Base-by-base conservation (phyloP, 768 basidiomycete species). In the Boletellus emodensis region DNA sequence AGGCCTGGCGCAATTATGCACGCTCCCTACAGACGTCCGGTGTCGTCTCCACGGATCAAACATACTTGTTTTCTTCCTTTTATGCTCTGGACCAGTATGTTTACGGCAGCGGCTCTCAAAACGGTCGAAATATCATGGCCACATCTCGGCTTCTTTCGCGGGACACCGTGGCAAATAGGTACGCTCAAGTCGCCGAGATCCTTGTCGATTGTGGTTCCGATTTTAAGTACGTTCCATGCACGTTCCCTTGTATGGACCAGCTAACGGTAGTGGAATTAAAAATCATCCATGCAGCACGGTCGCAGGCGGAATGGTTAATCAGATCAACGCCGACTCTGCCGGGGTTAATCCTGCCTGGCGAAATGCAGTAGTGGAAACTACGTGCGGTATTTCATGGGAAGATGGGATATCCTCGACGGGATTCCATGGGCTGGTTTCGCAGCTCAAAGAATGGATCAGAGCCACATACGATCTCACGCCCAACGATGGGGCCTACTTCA, bases 281-380 rank as follows among this genome's bases (percentile, higher is more conserved):
- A 18, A 17, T 38, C 3, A 14, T 1, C 8, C 14, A 3, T 36
- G 3, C 2, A 79, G 78, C 35, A 60, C 65, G 11, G 60, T 78
- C 6, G 71, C 64, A 6, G 79, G 79, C 2, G 77, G 79, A 1
- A 71, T 68, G 5, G 77, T 77, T 11, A 64, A 69, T 4, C 58
- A 59, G 18, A 57, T 66, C 2, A 58, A 70, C 20, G 70, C 76
- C 0, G 62, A 69, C 40, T 69, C 73, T 3, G 63, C 68, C 12
- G 77, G 73, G 10, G 48, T 78, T n/a, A 71, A 78, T 59, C 78
- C 77, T 11, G 73, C 72, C 3, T 81, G 78, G 77, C 67, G 78
- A 4, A 65, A 68, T 13, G 68, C 76, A 0, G 40, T 78, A 10
- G 59, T 67, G 6, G 60, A 75, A 26, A 55, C 67, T 4, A 41